Evolutionary conservation across 148 eudicot species (phyloP).

Genomic region (Chenopodium suecicum): DNA sequence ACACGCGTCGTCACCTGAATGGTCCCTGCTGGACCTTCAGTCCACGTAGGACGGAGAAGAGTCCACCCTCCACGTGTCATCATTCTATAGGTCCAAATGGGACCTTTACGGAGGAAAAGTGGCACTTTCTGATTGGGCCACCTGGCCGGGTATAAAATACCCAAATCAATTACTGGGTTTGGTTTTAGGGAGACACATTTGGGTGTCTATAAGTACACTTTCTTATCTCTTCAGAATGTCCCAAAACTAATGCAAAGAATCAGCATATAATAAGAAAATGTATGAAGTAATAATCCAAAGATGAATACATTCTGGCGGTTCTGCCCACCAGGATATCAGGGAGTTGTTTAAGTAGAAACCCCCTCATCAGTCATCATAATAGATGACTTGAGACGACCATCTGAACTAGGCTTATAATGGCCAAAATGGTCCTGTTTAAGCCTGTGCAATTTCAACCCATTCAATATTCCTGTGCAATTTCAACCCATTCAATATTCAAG

Average conservation of each 20-base stretch:
- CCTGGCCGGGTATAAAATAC: too few species aligned
- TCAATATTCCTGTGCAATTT: background rate
- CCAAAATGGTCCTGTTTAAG: background rate
- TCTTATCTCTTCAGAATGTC: background rate
- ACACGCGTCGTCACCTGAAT: too few species aligned
- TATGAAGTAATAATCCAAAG: background rate
- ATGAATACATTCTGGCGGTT: background rate
- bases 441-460: too few species aligned
- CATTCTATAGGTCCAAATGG: too few species aligned
- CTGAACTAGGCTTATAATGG: background rate
- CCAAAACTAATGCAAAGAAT: background rate
- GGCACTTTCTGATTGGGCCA: too few species aligned
- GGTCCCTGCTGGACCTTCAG: too few species aligned
- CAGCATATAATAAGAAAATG: background rate
- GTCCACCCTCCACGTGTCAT: too few species aligned
- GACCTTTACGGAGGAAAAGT: too few species aligned
- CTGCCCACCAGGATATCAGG: background rate
- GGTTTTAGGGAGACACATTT: too few species aligned
- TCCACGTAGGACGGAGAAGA: too few species aligned
- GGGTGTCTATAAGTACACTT: too few species aligned
- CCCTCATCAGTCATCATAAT: background rate
- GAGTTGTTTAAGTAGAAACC: conserved; percentile 1
- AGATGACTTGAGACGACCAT: background rate
- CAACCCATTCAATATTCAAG: background rate
- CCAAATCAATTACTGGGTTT: too few species aligned